These are phyloP conservation scores for Pseudocercospora pini-densiflorae DNA, from an alignment of 2,329 filamentous ascomycete genomes.

Conservation along the genomic window DNA sequence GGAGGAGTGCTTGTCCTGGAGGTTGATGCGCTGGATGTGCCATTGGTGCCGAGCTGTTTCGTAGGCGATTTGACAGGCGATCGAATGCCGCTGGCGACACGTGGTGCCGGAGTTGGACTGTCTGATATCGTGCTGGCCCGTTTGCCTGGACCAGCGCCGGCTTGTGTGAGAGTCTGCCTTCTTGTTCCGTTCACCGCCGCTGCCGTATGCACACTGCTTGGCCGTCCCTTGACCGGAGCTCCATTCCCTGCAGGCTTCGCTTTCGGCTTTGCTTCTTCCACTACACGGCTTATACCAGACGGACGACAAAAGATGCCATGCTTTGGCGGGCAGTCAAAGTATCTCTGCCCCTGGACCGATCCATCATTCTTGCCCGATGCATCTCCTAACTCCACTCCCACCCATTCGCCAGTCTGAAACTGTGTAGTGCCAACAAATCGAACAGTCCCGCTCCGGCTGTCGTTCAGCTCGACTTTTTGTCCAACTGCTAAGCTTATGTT, in stretches of 20 bases:
- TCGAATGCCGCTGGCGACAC: slow-evolving; percentile 60
- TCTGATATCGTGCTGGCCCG: slow-evolving; percentile 59
- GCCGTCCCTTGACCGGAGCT: slow-evolving; percentile 45
- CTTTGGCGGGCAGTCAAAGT: slow-evolving; percentile 76
- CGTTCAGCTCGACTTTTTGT: slow-evolving; percentile 77
- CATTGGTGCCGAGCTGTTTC: slow-evolving; percentile 64
- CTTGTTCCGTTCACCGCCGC: slow-evolving; percentile 34
- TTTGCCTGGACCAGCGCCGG: slow-evolving; percentile 22
- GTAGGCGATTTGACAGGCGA: slow-evolving; percentile 80
- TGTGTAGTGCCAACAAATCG: slow-evolving; percentile 80
- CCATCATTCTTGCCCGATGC: slow-evolving; percentile 92
- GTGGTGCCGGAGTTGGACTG: slow-evolving; percentile 72
- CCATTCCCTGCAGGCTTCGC: slow-evolving; percentile 35
- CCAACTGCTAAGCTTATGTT: slow-evolving; percentile 54
- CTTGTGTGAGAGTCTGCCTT: slow-evolving; percentile 33
- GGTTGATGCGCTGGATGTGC: slow-evolving; percentile 60
- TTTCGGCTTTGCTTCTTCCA: slow-evolving; percentile 33
- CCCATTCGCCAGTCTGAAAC: slow-evolving; percentile 83
- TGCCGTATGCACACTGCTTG: slow-evolving; percentile 43
- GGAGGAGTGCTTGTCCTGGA: slow-evolving; percentile 70
- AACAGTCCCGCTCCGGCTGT: slow-evolving; percentile 76
- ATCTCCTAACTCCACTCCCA: slow-evolving; percentile 86
- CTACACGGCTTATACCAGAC: slow-evolving; percentile 63
- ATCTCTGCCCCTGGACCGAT: slow-evolving; percentile 81
- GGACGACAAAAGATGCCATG: slow-evolving; percentile 88